A percentile compares a stretch with the other conserved stretches of the same genome.
phyloP scores from a whole-genome alignment of 2,329 filamentous ascomycete genomes.

The Sporothrix globosa region DNA sequence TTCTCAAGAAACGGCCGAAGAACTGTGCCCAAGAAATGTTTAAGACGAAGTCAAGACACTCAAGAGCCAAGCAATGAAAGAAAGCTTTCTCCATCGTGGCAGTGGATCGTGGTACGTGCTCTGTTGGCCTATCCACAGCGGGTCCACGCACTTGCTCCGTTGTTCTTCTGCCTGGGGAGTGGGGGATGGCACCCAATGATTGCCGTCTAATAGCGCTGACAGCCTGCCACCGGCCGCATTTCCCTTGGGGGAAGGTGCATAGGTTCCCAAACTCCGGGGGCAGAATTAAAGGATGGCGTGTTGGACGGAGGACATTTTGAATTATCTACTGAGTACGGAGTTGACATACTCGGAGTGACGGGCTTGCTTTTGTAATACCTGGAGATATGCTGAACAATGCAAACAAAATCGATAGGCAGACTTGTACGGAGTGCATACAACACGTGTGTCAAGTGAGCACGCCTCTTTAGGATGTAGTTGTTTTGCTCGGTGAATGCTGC shows the following conservation, averaged over 20 bases:
- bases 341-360: neutral
- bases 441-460: neutral
- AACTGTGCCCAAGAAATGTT: too few species aligned
- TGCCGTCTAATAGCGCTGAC: conserved; percentile 16
- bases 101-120: neutral
- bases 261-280: neutral
- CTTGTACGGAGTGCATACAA: neutral
- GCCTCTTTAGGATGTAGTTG: neutral
- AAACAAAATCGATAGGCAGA: neutral
- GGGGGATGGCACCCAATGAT: neutral
- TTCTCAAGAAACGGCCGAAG: neutral
- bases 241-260: conserved; percentile 21
- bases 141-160: neutral
- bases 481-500: neutral
- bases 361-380: neutral
- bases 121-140: neutral
- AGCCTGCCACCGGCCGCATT: conserved; percentile 21
- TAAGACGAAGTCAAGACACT: neutral
- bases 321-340: neutral
- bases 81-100: neutral
- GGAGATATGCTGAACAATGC: neutral
- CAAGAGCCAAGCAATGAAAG: neutral
- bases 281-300: neutral
- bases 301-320: neutral
- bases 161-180: neutral